Percentiles rank a stretch among this genome's conserved stretches.
These are phyloP conservation scores for Metschnikowia gruessii DNA, from an alignment of 805 yeast species.

Conservation along the genomic window DNA sequence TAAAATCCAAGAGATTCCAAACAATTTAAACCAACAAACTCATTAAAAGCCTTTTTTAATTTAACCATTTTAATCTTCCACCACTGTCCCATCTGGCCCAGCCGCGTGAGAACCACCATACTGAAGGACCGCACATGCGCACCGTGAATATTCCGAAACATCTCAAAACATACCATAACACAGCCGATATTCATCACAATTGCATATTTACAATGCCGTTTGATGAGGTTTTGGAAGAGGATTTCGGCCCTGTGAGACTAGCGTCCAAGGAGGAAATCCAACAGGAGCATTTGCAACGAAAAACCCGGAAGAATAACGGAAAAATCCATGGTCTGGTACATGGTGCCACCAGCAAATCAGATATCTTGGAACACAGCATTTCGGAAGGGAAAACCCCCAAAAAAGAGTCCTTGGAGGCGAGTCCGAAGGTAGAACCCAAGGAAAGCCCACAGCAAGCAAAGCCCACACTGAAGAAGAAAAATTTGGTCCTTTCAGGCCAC, in stretches of 20 bases:
- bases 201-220: constrained; percentile 8
- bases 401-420: background rate
- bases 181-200: background rate
- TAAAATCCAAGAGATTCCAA: too few species aligned
- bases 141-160: too few species aligned
- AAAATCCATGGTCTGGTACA: background rate
- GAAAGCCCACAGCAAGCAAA: too few species aligned
- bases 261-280: constrained; percentile 6
- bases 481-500: constrained; percentile 7
- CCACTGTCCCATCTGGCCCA: too few species aligned
- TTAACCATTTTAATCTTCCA: too few species aligned
- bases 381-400: background rate
- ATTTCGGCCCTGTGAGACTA: constrained; percentile 9
- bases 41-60: too few species aligned
- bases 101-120: too few species aligned
- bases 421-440: too few species aligned
- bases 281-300: constrained; percentile 3
- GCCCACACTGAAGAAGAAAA: background rate
- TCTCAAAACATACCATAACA: background rate
- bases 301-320: background rate
- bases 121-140: too few species aligned
- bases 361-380: background rate
- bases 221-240: constrained; percentile 19
- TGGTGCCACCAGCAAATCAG: background rate
- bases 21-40: too few species aligned